These are phyloP conservation scores for Daldinia eschscholtzii DNA, from an alignment of 2,329 filamentous ascomycete species.

Conservation along the genomic window DNA sequence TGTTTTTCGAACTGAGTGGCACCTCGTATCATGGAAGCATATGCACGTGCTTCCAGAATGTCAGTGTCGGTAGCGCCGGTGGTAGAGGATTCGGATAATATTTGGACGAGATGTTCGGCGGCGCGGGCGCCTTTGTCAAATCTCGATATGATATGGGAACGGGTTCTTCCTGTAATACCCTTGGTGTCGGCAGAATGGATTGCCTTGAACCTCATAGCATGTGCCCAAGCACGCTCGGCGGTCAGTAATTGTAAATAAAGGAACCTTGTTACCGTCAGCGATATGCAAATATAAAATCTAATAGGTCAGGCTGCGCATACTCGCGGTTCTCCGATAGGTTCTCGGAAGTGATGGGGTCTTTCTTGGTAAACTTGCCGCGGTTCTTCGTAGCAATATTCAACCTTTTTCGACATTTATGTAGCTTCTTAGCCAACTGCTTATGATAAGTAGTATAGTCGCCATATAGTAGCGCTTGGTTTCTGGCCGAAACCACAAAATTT, in stretches of 20 bases:
- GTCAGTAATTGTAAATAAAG: constrained; percentile 84
- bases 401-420: constrained; percentile 87
- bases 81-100: constrained; percentile 72
- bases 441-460: constrained; percentile 92
- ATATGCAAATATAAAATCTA: neutral
- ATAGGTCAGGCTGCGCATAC: constrained; percentile 63
- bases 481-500: constrained; percentile 79
- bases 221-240: constrained; percentile 92
- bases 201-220: constrained; percentile 95
- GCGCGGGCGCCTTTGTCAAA: constrained; percentile 81
- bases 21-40: constrained; percentile 81
- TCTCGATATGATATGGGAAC: constrained; percentile 89
- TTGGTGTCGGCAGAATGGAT: constrained; percentile 83
- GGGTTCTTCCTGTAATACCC: constrained; percentile 81
- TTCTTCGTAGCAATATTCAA: constrained; percentile 86
- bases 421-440: constrained; percentile 79
- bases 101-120: constrained; percentile 74
- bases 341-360: constrained; percentile 76
- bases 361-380: constrained; percentile 85
- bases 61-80: constrained; percentile 77
- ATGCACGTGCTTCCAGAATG: constrained; percentile 87
- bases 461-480: constrained; percentile 86
- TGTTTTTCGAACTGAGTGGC: constrained; percentile 88
- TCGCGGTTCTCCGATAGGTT: constrained; percentile 81
- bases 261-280: constrained; percentile 65